Percentiles rank a stretch among this genome's conserved stretches.
Evolutionary conservation across 306 rosid species (phyloP).

Genomic region (Prunus mongolica): DNA sequence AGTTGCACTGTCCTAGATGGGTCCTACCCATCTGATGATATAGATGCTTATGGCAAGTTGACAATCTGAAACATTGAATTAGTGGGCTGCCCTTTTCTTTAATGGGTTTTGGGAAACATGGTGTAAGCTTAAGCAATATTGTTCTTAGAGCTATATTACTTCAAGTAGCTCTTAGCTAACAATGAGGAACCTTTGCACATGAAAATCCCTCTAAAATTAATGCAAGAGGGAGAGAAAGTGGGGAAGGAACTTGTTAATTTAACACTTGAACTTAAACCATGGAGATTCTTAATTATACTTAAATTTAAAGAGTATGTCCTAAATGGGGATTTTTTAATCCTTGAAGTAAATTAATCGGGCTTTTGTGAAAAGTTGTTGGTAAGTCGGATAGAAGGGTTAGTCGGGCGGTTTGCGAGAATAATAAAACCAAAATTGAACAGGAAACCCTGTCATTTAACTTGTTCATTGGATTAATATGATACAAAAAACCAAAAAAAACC

Average conservation of each 20-base stretch:
- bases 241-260: not conserved
- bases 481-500: conserved; percentile 37
- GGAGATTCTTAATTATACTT: too few relatives aligned
- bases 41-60: conserved; percentile 34
- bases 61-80: conserved; percentile 33
- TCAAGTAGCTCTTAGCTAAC: not conserved
- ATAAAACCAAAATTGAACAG: not conserved
- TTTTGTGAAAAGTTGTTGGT: too few relatives aligned
- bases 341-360: too few relatives aligned
- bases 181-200: conserved; percentile 11
- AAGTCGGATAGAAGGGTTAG: too few relatives aligned
- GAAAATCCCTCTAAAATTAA: not conserved
- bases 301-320: not conserved
- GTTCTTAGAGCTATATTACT: not conserved
- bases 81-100: conserved; percentile 23
- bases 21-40: conserved; percentile 48
- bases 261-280: not conserved
- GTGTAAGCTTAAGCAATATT: not conserved
- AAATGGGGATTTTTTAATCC: not conserved
- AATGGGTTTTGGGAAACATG: not conserved
- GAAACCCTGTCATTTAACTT: conserved; percentile 20
- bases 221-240: not conserved
- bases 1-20: conserved; percentile 27
- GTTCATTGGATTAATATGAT: conserved; percentile 27
- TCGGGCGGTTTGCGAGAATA: not conserved